Evolutionary conservation across 148 eudicot species (phyloP), one percentile per base, ranked within the genome.

Genomic region (Nepenthes mirabilis): DNA sequence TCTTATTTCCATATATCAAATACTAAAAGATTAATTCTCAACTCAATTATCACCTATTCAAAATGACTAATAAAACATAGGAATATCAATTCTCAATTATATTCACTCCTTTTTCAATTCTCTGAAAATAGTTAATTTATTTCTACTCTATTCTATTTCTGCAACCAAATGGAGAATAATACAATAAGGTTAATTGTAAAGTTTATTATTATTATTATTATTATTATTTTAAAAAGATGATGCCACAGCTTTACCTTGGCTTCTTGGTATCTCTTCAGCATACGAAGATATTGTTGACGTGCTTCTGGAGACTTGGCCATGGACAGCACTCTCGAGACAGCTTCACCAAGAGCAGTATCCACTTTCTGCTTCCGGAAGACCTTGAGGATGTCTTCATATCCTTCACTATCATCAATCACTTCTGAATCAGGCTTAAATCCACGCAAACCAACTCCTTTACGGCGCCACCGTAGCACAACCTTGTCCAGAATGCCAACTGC

Each of bases 271-370:
- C 79, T 77, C 66, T 74, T 79, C 56, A 86, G 83, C 86, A 90
- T 70, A 66, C 97, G 97, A 11, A 67, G 77, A 68, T 91, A 91
- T 56, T 91, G 97, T 64, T 81, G 84, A 1, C 86, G 87, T 14
- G 98, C 98, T 45, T 72, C 77, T 34, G 85, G 85, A 70, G 80
- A 83, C n/a, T 84, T 81, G 9, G 86, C 95, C 99, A 93, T 88
- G 35, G 83, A 80, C 40, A 82, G 68, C 58, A 93, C 99, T 66
- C 82, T 86, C 34, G 85, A 72, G 62, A 93, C 89, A 58, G 95
- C 95, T 64, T 90, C 89, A 59, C 83, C 85, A 77, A 91, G 65
- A 67, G 95, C 85, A 43, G 65, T 82, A 67, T 85, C 73, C 60
- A 84, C 89, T 70, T 84, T 84, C 69, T 84, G 77, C 58, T 81